Evolutionary conservation across 2,329 filamentous ascomycete genomes (phyloP).

Genomic region (Acrocalymma vagum): DNA sequence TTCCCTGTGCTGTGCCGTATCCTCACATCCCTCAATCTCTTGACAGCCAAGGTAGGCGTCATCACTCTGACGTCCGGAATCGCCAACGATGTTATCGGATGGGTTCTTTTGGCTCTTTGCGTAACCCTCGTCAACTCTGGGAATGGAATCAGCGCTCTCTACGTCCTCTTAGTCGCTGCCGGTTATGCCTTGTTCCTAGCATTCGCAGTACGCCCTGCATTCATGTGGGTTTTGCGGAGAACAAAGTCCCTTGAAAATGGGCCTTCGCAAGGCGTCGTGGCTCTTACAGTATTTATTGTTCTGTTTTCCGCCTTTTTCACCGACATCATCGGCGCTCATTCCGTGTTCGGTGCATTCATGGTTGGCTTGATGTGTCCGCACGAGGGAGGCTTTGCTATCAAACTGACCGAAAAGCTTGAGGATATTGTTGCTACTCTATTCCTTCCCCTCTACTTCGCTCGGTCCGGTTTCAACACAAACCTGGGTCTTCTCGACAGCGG

Average conservation of each 20-base stretch:
- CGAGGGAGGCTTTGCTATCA: constrained; percentile 86
- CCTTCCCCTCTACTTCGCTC: constrained; percentile 87
- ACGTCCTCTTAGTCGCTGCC: constrained; percentile 76
- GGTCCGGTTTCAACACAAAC: constrained; percentile 87
- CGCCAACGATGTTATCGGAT: constrained; percentile 86
- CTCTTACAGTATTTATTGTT: constrained; percentile 78
- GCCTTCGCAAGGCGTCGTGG: constrained; percentile 82
- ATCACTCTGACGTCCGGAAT: constrained; percentile 89
- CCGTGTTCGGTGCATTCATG: constrained; percentile 91
- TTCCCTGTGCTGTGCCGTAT: constrained; percentile 93
- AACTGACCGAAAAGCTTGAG: constrained; percentile 89
- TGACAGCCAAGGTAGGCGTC: constrained; percentile 81
- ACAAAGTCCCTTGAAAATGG: constrained; percentile 83
- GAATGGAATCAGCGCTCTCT: constrained; percentile 81
- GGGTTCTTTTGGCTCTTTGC: constrained; percentile 91
- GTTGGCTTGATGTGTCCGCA: constrained; percentile 88
- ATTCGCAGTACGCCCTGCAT: constrained; percentile 73
- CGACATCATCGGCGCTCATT: constrained; percentile 85
- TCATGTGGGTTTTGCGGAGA: constrained; percentile 75
- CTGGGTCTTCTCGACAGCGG: constrained; percentile 83
- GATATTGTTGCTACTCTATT: constrained; percentile 84
- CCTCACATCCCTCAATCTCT: constrained; percentile 84
- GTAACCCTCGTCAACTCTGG: constrained; percentile 89
- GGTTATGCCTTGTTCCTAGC: constrained; percentile 79
- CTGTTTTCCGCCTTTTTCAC: constrained; percentile 87